Percentiles rank a stretch among this genome's conserved stretches.
phyloP scores from a whole-genome alignment of 1,139 yeast species.

The Arxiozyma heterogenica region DNA sequence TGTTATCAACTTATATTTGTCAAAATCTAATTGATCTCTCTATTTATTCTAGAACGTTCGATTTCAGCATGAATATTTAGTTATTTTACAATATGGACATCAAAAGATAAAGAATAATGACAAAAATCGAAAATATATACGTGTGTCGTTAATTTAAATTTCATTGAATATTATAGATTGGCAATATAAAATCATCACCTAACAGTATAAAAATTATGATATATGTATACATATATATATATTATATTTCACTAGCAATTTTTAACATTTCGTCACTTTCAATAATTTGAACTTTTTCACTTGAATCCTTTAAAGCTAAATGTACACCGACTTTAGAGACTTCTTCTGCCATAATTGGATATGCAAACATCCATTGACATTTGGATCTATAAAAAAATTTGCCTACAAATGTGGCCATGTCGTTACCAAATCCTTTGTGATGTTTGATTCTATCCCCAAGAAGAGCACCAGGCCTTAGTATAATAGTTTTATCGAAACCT shows the following conservation, averaged over 20 bases:
- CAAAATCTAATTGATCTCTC: no score
- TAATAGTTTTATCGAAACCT: slow-evolving; percentile 56
- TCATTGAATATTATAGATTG: no score
- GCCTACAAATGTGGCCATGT: slow-evolving; percentile 30
- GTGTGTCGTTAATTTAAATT: no score
- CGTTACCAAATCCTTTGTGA: slow-evolving; percentile 34
- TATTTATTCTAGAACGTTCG: no score
- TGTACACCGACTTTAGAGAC: slow-evolving; percentile 40
- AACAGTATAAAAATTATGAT: no score
- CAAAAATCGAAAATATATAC: no score
- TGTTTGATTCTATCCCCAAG: slow-evolving; percentile 44
- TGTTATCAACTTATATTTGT: no score
- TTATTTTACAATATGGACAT: no score
- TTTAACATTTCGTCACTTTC: slow-evolving; percentile 23
- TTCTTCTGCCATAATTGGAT: slow-evolving; percentile 42
- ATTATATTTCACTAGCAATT: slow-evolving; percentile 10
- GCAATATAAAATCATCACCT: no score
- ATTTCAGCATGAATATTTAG: no score
- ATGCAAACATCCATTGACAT: slow-evolving; percentile 28
- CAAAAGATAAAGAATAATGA: no score
- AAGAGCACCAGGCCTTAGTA: slow-evolving; percentile 62
- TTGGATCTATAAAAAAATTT: slow-evolving; percentile 32
- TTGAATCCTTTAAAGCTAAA: slow-evolving; percentile 24
- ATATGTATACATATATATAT: no score
- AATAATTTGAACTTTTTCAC: slow-evolving; percentile 19